Conservation (phyloP, 768 basidiomycete species). For the Kwoniella mangroviensis region DNA sequence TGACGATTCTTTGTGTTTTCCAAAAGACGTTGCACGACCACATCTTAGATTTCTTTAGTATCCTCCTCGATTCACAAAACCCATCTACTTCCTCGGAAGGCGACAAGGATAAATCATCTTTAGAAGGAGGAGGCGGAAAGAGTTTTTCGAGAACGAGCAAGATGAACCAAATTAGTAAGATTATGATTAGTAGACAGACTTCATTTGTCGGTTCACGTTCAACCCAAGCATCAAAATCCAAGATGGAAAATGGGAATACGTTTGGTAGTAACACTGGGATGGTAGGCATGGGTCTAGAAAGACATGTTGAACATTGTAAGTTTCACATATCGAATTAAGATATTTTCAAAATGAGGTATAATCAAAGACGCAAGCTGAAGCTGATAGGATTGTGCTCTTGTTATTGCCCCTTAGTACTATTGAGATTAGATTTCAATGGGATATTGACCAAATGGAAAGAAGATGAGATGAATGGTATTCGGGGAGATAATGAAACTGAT, state of each 20-base stretch:
- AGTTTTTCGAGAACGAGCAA: conserved; percentile 36
- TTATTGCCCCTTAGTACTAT: conserved; percentile 61
- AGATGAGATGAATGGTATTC: conserved; percentile 19
- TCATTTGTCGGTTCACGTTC: background rate
- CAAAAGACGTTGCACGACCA: conserved; percentile 69
- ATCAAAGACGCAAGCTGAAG: background rate
- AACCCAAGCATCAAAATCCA: background rate
- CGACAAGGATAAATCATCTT: conserved; percentile 13
- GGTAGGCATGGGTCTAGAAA: conserved; percentile 27
- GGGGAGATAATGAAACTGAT: background rate
- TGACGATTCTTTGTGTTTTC: background rate
- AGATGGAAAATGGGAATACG: conserved; percentile 59
- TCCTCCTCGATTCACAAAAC: conserved; percentile 75
- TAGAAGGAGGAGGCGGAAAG: conserved; percentile 60
- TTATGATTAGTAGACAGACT: conserved; percentile 32
- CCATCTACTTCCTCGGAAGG: conserved; percentile 64
- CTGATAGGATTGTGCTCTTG: background rate
- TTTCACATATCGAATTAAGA: background rate
- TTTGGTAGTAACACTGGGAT: conserved; percentile 70
- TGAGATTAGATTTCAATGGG: conserved; percentile 80
- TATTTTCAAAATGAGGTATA: too few relatives aligned
- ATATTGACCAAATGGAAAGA: conserved; percentile 43
- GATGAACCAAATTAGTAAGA: conserved; percentile 27
- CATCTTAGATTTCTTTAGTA: conserved; percentile 78
- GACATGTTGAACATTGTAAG: conserved; percentile 74